Evolutionary conservation across 1,284 basidiomycete species (phyloP).

Genomic region (Cryptococcus neoformans): DNA sequence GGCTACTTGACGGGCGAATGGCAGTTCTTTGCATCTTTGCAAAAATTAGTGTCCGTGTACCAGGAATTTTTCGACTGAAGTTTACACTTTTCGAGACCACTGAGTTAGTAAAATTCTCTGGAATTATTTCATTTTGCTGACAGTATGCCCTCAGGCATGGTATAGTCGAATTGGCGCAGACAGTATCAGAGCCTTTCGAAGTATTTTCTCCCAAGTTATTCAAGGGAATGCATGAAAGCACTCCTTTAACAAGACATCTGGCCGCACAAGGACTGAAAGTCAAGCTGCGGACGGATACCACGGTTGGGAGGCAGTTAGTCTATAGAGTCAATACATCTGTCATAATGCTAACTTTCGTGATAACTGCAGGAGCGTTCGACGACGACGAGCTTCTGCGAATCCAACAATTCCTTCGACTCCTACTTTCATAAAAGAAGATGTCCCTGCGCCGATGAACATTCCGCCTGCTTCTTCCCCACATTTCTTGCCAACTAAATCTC

Average conservation of each 20-base stretch:
- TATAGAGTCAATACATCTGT: not conserved
- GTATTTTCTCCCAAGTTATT: conserved; percentile 51
- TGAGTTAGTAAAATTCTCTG: conserved; percentile 29
- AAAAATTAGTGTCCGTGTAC: conserved; percentile 47
- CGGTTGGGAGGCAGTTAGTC: conserved; percentile 38
- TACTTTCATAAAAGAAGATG: not conserved
- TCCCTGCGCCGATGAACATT: too few species aligned
- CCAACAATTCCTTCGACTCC: not conserved
- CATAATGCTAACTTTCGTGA: not conserved
- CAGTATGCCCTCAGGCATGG: conserved; percentile 22
- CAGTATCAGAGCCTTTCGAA: conserved; percentile 46
- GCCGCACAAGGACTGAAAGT: conserved; percentile 50
- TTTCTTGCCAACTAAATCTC: too few species aligned
- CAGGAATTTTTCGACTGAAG: conserved; percentile 46
- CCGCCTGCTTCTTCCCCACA: too few species aligned
- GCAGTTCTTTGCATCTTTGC: conserved; percentile 49
- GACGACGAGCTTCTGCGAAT: conserved; percentile 7
- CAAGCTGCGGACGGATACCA: conserved; percentile 46
- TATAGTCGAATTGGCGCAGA: conserved; percentile 33
- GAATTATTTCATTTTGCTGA: not conserved
- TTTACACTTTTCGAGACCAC: conserved; percentile 47
- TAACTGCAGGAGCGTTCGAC: conserved; percentile 7
- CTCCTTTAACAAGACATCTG: conserved; percentile 46
- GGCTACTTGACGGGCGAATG: conserved; percentile 36
- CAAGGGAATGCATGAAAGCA: conserved; percentile 50